phyloP scores from a whole-genome alignment of 1,284 basidiomycete species.

The Melampsora abietis-canadensis region DNA sequence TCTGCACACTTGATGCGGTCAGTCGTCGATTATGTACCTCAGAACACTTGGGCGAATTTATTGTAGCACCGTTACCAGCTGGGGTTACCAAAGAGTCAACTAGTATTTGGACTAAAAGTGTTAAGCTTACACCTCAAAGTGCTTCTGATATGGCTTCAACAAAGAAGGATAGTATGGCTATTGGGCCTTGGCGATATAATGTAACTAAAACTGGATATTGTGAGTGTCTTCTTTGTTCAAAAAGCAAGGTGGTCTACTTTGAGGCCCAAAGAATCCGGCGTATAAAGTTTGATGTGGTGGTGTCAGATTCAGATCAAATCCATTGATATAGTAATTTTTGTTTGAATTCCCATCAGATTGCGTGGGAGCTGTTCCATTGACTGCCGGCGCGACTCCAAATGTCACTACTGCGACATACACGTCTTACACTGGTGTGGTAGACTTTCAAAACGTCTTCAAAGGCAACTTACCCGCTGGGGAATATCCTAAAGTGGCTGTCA shows the following conservation, averaged over 20 bases:
- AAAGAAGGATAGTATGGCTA: slow-evolving; percentile 45
- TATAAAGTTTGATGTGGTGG: slow-evolving; percentile 3
- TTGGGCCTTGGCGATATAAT: slow-evolving; percentile 48
- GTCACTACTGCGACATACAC: slow-evolving; percentile 62
- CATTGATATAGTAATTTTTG: neutral
- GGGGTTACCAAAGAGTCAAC: slow-evolving; percentile 66
- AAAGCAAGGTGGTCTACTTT: too few relatives aligned
- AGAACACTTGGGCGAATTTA: slow-evolving; percentile 75
- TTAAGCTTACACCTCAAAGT: slow-evolving; percentile 52
- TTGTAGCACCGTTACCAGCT: slow-evolving; percentile 62
- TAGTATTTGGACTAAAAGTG: slow-evolving; percentile 56
- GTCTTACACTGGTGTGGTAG: slow-evolving; percentile 73
- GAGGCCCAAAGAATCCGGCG: too few relatives aligned
- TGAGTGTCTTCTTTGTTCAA: slow-evolving; percentile 10
- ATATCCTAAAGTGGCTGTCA: slow-evolving; percentile 93
- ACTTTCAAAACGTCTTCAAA: slow-evolving; percentile 83
- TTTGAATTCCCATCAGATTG: neutral
- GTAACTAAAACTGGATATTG: slow-evolving; percentile 48
- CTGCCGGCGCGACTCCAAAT: slow-evolving; percentile 14
- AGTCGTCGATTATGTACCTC: slow-evolving; percentile 66
- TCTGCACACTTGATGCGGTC: slow-evolving; percentile 77
- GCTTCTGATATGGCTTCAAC: slow-evolving; percentile 46
- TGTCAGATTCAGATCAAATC: slow-evolving; percentile 31
- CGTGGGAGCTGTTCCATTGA: slow-evolving; percentile 27
- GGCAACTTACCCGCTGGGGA: slow-evolving; percentile 87